phyloP scores from a whole-genome alignment of 169 alveolate genomes.

The Cystoisospora suis region DNA sequence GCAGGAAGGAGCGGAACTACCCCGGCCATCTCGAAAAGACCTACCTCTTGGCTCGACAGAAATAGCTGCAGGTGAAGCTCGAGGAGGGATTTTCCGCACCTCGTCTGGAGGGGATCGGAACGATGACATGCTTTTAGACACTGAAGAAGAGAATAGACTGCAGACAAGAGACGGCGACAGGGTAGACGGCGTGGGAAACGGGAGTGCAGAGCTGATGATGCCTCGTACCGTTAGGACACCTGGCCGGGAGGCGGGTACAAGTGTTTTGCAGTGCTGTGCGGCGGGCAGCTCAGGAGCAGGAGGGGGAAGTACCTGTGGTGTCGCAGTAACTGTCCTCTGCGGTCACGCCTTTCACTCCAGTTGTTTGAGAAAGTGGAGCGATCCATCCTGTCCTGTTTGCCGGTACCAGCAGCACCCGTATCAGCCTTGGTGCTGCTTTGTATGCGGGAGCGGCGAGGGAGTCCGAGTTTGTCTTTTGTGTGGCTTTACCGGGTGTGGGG shows the following conservation, averaged over 20 bases:
- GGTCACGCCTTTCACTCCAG: conserved; percentile 70
- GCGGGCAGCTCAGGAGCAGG: no score
- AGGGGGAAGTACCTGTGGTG: background rate
- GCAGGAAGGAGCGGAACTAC: no score
- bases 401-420: conserved; percentile 77
- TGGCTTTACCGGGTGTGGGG: conserved; percentile 69
- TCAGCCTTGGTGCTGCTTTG: conserved; percentile 64
- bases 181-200: background rate
- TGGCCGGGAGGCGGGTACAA: background rate
- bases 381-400: conserved; percentile 75
- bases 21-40: no score
- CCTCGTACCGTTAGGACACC: no score
- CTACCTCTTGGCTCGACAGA: no score
- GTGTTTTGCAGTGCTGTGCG: background rate
- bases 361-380: conserved; percentile 73
- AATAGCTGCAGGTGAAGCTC: no score
- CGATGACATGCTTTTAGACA: no score
- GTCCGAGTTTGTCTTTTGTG: conserved; percentile 64
- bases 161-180: background rate
- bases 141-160: no score
- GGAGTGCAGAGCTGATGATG: background rate
- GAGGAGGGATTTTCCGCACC: no score
- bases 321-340: conserved; percentile 58
- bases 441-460: conserved; percentile 60
- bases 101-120: no score